Conservation (phyloP, 257 asterid species). For the Misopates orontium region DNA sequence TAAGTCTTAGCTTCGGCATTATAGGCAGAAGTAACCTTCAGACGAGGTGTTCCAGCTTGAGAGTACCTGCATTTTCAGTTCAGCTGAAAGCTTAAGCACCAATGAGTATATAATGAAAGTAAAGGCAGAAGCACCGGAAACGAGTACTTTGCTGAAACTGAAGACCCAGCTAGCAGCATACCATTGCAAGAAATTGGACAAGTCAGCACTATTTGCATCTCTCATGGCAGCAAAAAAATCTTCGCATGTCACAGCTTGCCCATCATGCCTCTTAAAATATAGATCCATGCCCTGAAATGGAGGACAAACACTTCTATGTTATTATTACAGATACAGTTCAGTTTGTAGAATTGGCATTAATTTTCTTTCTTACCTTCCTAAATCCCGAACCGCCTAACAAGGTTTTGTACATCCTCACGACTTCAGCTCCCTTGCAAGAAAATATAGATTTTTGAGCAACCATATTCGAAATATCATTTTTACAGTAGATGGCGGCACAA, state of each 20-base stretch:
- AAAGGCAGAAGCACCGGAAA: conserved; percentile 14
- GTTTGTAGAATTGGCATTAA: neutral
- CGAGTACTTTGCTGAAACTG: no score
- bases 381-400: conserved; percentile 70
- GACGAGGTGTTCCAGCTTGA: conserved; percentile 93
- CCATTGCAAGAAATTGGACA: conserved; percentile 85
- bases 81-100: conserved; percentile 15
- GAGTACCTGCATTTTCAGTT: conserved; percentile 71
- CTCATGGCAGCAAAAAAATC: conserved; percentile 94
- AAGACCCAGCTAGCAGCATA: conserved; percentile 24
- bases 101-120: conserved; percentile 6
- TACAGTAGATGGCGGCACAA: no score
- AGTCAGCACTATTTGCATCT: conserved; percentile 90
- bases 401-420: conserved; percentile 90
- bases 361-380: conserved; percentile 53
- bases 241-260: conserved; percentile 87
- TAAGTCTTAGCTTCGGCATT: conserved; percentile 61
- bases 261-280: conserved; percentile 80
- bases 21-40: conserved; percentile 63
- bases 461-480: neutral
- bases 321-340: no score
- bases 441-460: conserved; percentile 13
- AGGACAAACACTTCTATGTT: conserved; percentile 3
- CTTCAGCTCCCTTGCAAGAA: conserved; percentile 78
- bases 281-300: conserved; percentile 74